A percentile compares a stretch with the other conserved stretches of the same genome.
Evolutionary conservation across 352 stramenopile species (phyloP).

Genomic region (Globisporangium mamillatum): DNA sequence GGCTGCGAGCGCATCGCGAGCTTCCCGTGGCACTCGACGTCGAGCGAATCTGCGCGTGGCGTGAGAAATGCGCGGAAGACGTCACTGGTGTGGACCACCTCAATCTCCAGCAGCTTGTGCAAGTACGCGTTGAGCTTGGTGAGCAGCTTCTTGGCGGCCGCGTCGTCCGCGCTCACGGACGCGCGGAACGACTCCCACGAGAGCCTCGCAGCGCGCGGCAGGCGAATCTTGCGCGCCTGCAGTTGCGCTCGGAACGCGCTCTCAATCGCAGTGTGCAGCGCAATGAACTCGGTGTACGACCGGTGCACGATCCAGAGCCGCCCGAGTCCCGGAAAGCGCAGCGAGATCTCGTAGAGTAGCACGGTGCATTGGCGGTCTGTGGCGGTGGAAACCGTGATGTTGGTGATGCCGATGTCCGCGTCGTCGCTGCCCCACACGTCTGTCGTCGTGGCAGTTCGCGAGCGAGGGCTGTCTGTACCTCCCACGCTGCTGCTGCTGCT

Average conservation of each 20-base stretch:
- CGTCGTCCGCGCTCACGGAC: constrained; percentile 18
- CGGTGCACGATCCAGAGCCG: constrained; percentile 49
- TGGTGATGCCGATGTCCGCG: constrained; percentile 52
- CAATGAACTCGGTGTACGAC: constrained; percentile 47
- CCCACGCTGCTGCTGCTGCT: neutral
- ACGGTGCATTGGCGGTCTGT: constrained; percentile 15
- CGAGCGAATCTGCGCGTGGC: constrained; percentile 30
- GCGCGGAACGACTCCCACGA: constrained; percentile 32
- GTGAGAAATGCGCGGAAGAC: constrained; percentile 49
- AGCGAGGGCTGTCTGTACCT: neutral
- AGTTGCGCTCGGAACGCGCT: constrained; percentile 24
- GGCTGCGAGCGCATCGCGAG: neutral
- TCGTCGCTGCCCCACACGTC: constrained; percentile 38
- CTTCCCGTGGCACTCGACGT: constrained; percentile 21
- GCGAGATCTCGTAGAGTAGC: constrained; percentile 53
- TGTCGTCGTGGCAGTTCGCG: neutral
- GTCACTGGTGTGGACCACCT: constrained; percentile 36
- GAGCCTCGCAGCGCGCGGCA: constrained; percentile 40
- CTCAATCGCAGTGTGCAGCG: constrained; percentile 37
- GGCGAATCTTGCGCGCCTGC: constrained; percentile 34
- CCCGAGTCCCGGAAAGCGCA: constrained; percentile 43
- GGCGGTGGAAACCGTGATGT: constrained; percentile 16
- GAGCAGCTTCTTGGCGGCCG: constrained; percentile 34
- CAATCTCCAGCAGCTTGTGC: constrained; percentile 58
- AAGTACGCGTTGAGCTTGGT: constrained; percentile 59